Base-by-base conservation (phyloP, 129 eudicot species). In the Lonicera japonica region DNA sequence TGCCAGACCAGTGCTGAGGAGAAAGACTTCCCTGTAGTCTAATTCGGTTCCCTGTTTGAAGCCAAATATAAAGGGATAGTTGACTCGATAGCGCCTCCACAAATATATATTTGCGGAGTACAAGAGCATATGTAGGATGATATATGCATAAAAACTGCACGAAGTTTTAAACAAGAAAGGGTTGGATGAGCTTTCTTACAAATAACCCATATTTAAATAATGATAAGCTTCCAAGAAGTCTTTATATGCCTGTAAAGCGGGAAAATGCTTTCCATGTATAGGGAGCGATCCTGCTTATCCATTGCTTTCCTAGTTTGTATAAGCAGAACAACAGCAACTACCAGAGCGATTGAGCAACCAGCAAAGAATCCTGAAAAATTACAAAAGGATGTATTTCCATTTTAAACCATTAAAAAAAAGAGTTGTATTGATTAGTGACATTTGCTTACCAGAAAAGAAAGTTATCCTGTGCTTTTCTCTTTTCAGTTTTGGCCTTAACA, bases 401-500 rank as follows among this genome's bases (percentile, higher is more conserved):
- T 10, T 38, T 38, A 38, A 38, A 38, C 6, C 10, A 38, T 4
- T 38, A 4, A 3, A 43, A 43, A 43, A 56, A 68, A 13, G 11
- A 19, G 21, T 55, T 64, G 55, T 34, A 53, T 11, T 25, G 53
- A 54, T 65, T 58, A 47, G 36, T 40, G 22, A 17, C 1, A 15
- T 24, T 57, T 19, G 51, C 66, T 57, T 74, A 79, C 97, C 97
- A 69, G 95, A 83, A 55, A 79, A 72, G 77, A 83, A 90, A 60
- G 97, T 81, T 57, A 83, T 72, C 7, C 92, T 66, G 75, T 90
- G 92, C 63, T 74, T 83, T 60, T 81, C 94, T 64, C 64, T 86
- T 73, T 50, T 86, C 9, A 50, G 65, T 59, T 72, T 81, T 40
- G 84, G 97, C 73, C 95, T 86, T 64, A 83, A 55, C 39, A 68